Percentiles rank a stretch among this genome's conserved stretches.
Evolutionary conservation across 2,329 filamentous ascomycete species (phyloP).

Genomic region (Sporothrix pallida): DNA sequence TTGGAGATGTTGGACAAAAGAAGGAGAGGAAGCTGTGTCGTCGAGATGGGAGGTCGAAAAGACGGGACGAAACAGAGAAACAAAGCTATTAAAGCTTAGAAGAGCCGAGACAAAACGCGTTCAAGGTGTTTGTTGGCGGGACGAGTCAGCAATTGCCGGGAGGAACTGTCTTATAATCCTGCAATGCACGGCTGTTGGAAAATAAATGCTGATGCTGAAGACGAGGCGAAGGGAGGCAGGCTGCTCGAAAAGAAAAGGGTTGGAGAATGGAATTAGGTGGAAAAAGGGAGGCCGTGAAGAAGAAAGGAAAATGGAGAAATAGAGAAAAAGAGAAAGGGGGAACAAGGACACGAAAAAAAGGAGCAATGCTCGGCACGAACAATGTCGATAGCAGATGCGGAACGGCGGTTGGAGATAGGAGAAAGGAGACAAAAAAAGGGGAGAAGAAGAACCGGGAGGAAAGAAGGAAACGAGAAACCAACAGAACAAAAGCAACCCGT

Average conservation of each 20-base stretch:
- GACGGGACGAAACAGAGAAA: no score
- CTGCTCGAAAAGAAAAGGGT: not conserved
- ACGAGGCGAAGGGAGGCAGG: not conserved
- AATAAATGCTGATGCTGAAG: not conserved
- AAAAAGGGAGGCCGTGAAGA: not conserved
- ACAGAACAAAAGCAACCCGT: constrained; percentile 3
- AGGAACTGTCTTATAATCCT: not conserved
- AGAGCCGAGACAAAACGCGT: no score
- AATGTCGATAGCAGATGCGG: constrained; percentile 10
- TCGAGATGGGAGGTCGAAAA: not conserved
- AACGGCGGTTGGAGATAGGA: not conserved
- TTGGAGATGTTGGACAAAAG: not conserved
- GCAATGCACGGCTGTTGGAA: not conserved
- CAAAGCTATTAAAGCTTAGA: no score
- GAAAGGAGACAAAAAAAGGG: not conserved
- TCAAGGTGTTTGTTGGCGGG: no score
- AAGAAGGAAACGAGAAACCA: not conserved
- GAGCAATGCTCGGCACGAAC: constrained; percentile 3
- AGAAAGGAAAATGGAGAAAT: not conserved
- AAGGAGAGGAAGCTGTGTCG: not conserved
- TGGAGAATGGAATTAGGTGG: not conserved
- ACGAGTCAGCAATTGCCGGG: no score
- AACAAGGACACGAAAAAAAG: not conserved
- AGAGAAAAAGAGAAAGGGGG: not conserved
- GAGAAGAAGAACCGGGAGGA: not conserved